Evolutionary conservation across 73 alveolate species (phyloP).

Genomic region (Stentor coeruleus): DNA sequence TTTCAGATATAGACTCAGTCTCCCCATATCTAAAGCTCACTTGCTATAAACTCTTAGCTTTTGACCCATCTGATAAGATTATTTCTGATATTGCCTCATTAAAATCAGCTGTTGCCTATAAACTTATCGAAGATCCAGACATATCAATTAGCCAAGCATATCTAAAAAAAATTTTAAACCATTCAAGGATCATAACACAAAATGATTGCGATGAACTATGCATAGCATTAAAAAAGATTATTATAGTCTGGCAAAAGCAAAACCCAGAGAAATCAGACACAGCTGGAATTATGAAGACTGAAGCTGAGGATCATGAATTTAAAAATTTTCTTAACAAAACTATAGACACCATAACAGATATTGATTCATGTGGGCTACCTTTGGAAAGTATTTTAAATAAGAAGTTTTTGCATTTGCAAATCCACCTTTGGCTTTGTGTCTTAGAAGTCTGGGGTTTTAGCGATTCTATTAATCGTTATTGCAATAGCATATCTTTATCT

Average conservation of each 20-base stretch:
- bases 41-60: background rate
- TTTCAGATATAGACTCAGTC: background rate
- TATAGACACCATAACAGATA: background rate
- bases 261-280: background rate
- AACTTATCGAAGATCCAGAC: background rate
- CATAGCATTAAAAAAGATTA: background rate
- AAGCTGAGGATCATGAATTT: background rate
- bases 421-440: background rate
- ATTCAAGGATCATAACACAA: background rate
- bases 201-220: background rate
- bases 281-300: background rate
- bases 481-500: too few species aligned
- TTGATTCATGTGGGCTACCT: background rate
- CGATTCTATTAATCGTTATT: too few species aligned
- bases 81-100: background rate
- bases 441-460: constrained; percentile 4
- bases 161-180: background rate
- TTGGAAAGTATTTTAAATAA: too few species aligned
- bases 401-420: background rate
- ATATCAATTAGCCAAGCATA: background rate
- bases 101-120: background rate
- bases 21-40: background rate
- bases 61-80: background rate
- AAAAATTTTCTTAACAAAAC: background rate
- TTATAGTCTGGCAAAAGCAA: background rate